Percentiles rank a stretch among this genome's conserved stretches.
These are phyloP conservation scores for Aspergillus funiculosus DNA, from an alignment of 495 filamentous ascomycete species.

Conservation along the genomic window DNA sequence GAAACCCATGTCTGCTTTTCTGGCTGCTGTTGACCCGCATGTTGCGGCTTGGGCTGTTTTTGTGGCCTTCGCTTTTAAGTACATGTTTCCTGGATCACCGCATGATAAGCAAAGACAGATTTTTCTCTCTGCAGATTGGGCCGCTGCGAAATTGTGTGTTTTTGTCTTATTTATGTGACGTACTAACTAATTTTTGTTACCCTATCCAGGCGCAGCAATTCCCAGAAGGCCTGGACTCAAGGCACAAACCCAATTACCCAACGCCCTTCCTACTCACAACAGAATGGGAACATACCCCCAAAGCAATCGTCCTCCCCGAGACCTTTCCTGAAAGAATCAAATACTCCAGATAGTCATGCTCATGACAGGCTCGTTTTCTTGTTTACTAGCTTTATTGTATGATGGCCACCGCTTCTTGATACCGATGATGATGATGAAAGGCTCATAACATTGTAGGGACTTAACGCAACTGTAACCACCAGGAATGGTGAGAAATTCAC, in stretches of 20 bases:
- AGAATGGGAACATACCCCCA: constrained; percentile 50
- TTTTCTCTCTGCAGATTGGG: neutral
- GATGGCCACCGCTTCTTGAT: constrained; percentile 19
- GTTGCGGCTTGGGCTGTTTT: neutral
- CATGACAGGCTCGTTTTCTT: constrained; percentile 62
- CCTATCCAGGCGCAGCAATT: constrained; percentile 42
- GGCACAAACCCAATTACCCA: constrained; percentile 63
- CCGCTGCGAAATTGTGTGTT: neutral
- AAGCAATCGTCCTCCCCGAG: constrained; percentile 39
- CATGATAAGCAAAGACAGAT: neutral
- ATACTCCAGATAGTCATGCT: constrained; percentile 55
- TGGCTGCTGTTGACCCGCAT: neutral
- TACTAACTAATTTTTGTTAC: constrained; percentile 6
- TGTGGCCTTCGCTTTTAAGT: neutral
- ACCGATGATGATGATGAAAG: constrained; percentile 1
- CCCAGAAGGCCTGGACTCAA: constrained; percentile 58
- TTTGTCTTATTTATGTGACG: neutral
- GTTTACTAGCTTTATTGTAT: constrained; percentile 58
- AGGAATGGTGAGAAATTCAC: constrained; percentile 67
- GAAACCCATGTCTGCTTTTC: neutral
- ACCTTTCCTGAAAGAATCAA: constrained; percentile 44
- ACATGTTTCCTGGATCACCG: neutral
- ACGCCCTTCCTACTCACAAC: constrained; percentile 43
- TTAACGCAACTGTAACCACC: constrained; percentile 59
- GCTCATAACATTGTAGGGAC: constrained; percentile 51